These are phyloP conservation scores for Aspergillus tanneri DNA, from an alignment of 2,329 filamentous ascomycete species.

Conservation along the genomic window DNA sequence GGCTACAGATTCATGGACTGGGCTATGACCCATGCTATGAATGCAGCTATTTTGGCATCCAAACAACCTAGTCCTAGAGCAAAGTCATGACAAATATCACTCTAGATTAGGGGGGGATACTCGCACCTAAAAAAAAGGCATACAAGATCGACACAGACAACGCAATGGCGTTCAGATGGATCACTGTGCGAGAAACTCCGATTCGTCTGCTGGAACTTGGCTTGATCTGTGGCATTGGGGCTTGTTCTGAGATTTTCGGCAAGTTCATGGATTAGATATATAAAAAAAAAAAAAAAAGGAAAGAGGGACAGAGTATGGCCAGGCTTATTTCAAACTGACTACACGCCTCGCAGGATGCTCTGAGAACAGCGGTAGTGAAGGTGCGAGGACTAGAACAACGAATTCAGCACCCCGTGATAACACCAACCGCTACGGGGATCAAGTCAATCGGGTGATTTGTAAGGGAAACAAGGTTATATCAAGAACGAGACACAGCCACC, in stretches of 20 bases:
- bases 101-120: too few relatives aligned
- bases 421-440: slow-evolving; percentile 32
- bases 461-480: slow-evolving; percentile 32
- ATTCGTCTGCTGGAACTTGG: slow-evolving; percentile 25
- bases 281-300: neutral
- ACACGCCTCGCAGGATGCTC: slow-evolving; percentile 26
- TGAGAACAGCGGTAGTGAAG: slow-evolving; percentile 34
- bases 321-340: slow-evolving; percentile 2
- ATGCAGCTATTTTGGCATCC: too few relatives aligned
- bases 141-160: slow-evolving; percentile 34
- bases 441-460: slow-evolving; percentile 21
- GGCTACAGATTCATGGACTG: too few relatives aligned
- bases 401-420: slow-evolving; percentile 36
- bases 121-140: slow-evolving; percentile 26
- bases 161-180: slow-evolving; percentile 45
- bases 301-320: neutral
- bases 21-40: too few relatives aligned
- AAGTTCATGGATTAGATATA: neutral
- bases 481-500: slow-evolving; percentile 36
- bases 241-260: slow-evolving; percentile 2
- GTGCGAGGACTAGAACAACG: slow-evolving; percentile 38
- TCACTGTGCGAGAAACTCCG: slow-evolving; percentile 37
- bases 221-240: neutral
- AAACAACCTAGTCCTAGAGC: too few relatives aligned
- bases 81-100: too few relatives aligned